These are phyloP conservation scores for Letharia lupina DNA, from an alignment of 495 filamentous ascomycete genomes.

Conservation along the genomic window DNA sequence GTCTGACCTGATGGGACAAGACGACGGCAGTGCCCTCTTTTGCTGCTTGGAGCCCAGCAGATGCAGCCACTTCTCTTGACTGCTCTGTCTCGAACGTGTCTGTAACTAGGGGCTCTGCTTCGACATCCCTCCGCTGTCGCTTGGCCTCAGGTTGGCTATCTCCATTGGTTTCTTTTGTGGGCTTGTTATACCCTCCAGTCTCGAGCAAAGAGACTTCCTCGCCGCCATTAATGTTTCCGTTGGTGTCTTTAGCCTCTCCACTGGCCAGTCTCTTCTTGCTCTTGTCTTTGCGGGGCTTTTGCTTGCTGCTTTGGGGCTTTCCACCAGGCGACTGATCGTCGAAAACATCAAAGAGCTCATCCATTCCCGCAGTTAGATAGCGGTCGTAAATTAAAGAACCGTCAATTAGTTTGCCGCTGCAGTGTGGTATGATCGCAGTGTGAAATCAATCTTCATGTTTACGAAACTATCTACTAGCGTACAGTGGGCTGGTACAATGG, in stretches of 20 bases:
- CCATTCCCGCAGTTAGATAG: conserved; percentile 40
- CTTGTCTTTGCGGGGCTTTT: conserved; percentile 50
- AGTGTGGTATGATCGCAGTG: not conserved
- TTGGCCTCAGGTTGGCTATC: conserved; percentile 53
- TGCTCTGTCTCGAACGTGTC: conserved; percentile 96
- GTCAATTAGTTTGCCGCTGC: not conserved
- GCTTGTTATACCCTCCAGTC: conserved; percentile 25
- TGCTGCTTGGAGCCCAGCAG: conserved; percentile 68
- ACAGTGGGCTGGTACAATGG: not conserved
- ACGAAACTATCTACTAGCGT: not conserved
- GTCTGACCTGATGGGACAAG: conserved; percentile 91
- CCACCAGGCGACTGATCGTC: conserved; percentile 52
- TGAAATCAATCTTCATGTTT: not conserved
- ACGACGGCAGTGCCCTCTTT: conserved; percentile 61
- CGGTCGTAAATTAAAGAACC: not conserved
- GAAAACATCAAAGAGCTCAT: conserved; percentile 81
- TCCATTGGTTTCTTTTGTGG: conserved; percentile 19
- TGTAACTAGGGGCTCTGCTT: conserved; percentile 73
- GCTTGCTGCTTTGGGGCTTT: conserved; percentile 29
- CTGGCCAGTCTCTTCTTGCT: conserved; percentile 78
- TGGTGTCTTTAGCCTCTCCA: conserved; percentile 55
- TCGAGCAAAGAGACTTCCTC: conserved; percentile 37
- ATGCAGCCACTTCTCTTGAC: conserved; percentile 75
- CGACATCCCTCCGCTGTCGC: conserved; percentile 63
- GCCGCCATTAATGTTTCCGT: conserved; percentile 30